Base-by-base conservation (phyloP, 2,329 filamentous ascomycete species). In the Ophiostoma sp. region DNA sequence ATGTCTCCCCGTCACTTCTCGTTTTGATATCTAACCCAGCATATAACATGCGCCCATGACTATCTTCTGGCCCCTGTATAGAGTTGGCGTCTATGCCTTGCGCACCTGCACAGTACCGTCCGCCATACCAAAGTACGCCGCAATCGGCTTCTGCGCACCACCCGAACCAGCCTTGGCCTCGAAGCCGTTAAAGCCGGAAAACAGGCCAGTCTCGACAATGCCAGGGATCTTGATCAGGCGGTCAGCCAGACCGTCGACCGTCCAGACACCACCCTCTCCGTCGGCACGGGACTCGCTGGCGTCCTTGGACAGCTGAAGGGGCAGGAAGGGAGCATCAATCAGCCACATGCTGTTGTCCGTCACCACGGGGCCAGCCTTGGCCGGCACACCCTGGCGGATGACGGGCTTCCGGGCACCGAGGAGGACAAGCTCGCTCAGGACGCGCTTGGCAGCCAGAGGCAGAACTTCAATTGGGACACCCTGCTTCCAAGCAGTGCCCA, bases 81-180 rank as follows among this genome's bases (percentile, higher is more conserved):
- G 15, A n/a, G 6, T 28, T n/a, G 15, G 36, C 61, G 28, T 7
- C 69, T 39, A 75, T 42, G 75, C 76, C n/a, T 72, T 74, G 39
- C 72, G 76, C 1, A 91, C 84, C 78, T 90, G 83, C 17, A 93
- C 91, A 12, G 85, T 86, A 3, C 93, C 93, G 79, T 93, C 92
- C 61, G 92, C 88, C 89, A 96, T 93, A 48, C 96, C 96, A 83
- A 98, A 99, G 84, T 98, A 99, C 31, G 94, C 95, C 36, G 94
- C 94, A 15, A 98, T 88, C 0, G 96, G 96, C 84, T 95, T 97
- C 84, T 98, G 94, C 0, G 93, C 94, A 66, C 92, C 91, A 66
- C 89, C 83, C 71, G 87, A 85, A 79, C 86, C 83, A 12, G 73
- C 71, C 76, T 89, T 86, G 57, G 87, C 88, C 81, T 97, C 86